A percentile compares a stretch with the other conserved stretches of the same genome.
These are phyloP conservation scores for Aquilaria yunnanensis DNA, from an alignment of 345 rosid genomes.

Conservation along the genomic window DNA sequence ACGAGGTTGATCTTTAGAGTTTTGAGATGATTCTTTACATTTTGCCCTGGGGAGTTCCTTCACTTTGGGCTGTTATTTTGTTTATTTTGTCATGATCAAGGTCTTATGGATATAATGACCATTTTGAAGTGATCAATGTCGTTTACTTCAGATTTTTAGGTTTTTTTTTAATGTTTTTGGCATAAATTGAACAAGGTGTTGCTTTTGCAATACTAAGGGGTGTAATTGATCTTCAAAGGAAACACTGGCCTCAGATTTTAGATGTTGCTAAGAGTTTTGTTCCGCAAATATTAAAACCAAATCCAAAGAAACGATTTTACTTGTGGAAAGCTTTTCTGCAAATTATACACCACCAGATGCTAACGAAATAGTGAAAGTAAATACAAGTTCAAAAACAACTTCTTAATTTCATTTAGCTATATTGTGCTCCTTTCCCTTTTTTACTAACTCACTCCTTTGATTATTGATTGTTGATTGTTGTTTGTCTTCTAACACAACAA, in stretches of 20 bases:
- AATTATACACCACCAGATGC: no score
- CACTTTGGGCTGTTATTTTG: constrained; percentile 80
- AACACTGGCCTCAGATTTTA: constrained; percentile 96
- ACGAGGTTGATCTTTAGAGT: constrained; percentile 91
- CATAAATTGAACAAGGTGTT: constrained; percentile 97
- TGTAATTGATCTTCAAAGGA: constrained; percentile 74
- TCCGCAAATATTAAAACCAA: constrained; percentile 79
- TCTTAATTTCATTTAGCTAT: no score
- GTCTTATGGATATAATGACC: no score
- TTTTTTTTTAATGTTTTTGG: constrained; percentile 15
- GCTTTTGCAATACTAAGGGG: constrained; percentile 95
- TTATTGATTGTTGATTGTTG: no score
- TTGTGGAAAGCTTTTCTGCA: no score
- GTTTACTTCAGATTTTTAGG: no score
- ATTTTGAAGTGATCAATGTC: no score
- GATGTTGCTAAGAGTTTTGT: constrained; percentile 88
- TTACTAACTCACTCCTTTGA: no score
- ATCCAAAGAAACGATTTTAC: constrained; percentile 52
- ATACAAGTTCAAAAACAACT: no score
- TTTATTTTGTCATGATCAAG: not conserved
- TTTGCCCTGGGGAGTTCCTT: constrained; percentile 88
- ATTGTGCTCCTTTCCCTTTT: no score
- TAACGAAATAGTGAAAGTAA: no score
- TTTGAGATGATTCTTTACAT: constrained; percentile 91
- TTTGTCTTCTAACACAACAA: no score